Percentiles rank a stretch among this genome's conserved stretches.
Conservation (phyloP, 768 basidiomycete genomes). For the Agrocybe chaxingu region DNA sequence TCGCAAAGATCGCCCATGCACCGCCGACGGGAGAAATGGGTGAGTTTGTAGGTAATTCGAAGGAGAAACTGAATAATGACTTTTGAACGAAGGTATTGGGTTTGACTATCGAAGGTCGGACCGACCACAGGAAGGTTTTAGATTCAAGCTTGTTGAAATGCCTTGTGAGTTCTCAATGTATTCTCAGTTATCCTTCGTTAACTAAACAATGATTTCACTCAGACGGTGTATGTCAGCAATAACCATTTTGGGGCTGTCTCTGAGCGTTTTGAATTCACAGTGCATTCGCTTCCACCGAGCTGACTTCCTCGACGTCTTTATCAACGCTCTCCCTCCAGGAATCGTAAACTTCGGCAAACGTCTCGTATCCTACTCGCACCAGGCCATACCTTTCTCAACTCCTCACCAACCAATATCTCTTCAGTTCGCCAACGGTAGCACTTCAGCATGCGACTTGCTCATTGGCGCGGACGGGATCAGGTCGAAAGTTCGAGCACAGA, state of each 20-base stretch:
- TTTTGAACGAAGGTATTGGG: constrained; percentile 29
- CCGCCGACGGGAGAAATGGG: constrained; percentile 29
- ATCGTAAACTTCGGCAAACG: constrained; percentile 37
- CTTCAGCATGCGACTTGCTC: constrained; percentile 35
- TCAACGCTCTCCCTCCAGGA: constrained; percentile 28
- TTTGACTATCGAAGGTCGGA: constrained; percentile 48
- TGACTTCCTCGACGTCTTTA: constrained; percentile 41
- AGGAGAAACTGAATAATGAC: neutral
- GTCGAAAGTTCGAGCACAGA: constrained; percentile 28
- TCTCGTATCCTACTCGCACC: constrained; percentile 23
- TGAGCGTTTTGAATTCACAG: constrained; percentile 6
- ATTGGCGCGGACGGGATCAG: constrained; percentile 47
- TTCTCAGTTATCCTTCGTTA: neutral
- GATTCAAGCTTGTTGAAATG: constrained; percentile 36
- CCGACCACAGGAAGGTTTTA: constrained; percentile 30
- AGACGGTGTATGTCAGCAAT: constrained; percentile 25
- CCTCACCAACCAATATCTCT: constrained; percentile 17
- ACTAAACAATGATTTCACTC: neutral
- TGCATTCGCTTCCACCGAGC: constrained; percentile 48
- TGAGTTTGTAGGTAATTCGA: constrained; percentile 6
- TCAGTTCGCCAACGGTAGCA: constrained; percentile 30
- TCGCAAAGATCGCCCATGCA: constrained; percentile 30
- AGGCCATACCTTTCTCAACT: neutral
- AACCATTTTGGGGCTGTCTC: neutral
- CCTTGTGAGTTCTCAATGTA: constrained; percentile 29